Base-by-base conservation (phyloP, 2,329 filamentous ascomycete genomes). In the Talaromyces sp. region DNA sequence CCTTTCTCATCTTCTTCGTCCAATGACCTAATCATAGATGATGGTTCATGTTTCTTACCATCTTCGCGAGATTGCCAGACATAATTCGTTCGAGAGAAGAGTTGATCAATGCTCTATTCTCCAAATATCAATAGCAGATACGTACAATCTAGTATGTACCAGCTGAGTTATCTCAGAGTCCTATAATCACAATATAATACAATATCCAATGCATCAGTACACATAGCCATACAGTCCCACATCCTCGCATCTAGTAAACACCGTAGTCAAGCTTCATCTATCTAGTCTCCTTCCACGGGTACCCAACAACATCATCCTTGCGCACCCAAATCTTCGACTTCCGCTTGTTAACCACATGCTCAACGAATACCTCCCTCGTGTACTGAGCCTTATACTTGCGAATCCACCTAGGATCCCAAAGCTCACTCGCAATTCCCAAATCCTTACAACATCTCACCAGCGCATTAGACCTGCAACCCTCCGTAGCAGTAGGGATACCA, bases 391-490 rank as follows among this genome's bases (percentile, higher is more conserved):
- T 89, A 77, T 91, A 99, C 64, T 83, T 84, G 65, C 89, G 85
- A 61, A 97, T 91, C 77, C 89, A 99, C 50, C 89, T 80, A 32
- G 94, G 94, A 76, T 99, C 94, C 94, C 94, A 99, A 17, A 99
- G 82, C 75, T 99, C 94, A 60, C 88, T 92, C 1, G 91, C 94
- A 60, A 99, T 89, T 32, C 94, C 94, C 29, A 99, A 78, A 73
- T 99, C 94, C 78, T 99, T 99, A 80, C 94, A 97, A 82, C 93
- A 97, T 53, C 94, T 89, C 86, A 97, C 95, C 62, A 99, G 81
- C 11, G 94, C 94, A 70, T 99, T 99, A 58, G 91, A 96, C 76
- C 97, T 97, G 82, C 91, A 96, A 48, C 94, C 94, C 76, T 99
- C 94, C 55, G 92, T 92, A 8, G 94, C 92, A 1, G 92, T 96